Conservation (phyloP, 2,329 filamentous ascomycete species). For the Gyromitra esculenta region DNA sequence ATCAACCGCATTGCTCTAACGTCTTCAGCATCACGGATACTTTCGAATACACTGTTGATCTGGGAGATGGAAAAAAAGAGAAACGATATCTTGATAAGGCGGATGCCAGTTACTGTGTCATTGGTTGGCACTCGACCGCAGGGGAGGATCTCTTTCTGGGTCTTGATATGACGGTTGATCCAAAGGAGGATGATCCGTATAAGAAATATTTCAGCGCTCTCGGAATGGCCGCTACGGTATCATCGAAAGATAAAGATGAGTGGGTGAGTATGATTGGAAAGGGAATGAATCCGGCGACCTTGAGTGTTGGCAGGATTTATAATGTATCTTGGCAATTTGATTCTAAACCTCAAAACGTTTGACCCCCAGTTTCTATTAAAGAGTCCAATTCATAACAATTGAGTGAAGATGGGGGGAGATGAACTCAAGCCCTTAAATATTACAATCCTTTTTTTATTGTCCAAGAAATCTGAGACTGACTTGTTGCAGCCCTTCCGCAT, state of each 20-base stretch:
- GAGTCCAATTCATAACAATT: too few species aligned
- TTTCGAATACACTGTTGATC: constrained; percentile 58
- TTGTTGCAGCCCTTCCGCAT: not conserved
- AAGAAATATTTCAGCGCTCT: too few species aligned
- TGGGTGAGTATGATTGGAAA: too few species aligned
- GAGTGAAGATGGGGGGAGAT: too few species aligned
- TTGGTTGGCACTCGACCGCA: constrained; percentile 61
- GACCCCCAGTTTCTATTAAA: not conserved
- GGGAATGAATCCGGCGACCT: not conserved
- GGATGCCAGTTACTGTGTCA: constrained; percentile 60
- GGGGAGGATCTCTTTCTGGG: constrained; percentile 55
- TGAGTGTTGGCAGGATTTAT: constrained; percentile 7
- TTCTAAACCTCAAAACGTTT: not conserved
- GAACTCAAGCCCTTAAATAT: too few species aligned
- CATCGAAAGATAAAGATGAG: too few species aligned
- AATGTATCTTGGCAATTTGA: not conserved
- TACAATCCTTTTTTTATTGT: too few species aligned
- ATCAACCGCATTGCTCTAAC: constrained; percentile 61
- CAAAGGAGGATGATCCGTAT: too few species aligned
- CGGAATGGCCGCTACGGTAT: too few species aligned
- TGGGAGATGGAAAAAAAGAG: not conserved
- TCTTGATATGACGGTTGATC: not conserved
- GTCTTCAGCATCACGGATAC: constrained; percentile 63
- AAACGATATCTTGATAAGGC: constrained; percentile 56
- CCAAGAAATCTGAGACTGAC: too few species aligned